phyloP scores from a whole-genome alignment of 768 basidiomycete genomes.

The Saitozyma podzolica region DNA sequence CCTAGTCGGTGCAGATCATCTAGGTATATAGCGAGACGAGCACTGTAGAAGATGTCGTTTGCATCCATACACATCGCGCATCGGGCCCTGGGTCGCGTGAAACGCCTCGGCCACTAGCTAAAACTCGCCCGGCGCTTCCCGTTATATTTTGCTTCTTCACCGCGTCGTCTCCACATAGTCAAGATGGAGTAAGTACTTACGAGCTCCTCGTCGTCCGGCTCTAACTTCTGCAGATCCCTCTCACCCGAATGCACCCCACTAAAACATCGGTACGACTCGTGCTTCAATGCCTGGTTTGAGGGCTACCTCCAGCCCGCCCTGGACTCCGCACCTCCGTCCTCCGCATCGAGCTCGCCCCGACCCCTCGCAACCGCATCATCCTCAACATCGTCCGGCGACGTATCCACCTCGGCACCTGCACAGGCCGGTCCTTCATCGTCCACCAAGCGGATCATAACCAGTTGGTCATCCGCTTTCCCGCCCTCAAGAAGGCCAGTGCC shows the following conservation, averaged over 20 bases:
- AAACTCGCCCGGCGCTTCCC: too few species aligned
- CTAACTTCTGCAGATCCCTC: constrained; percentile 59
- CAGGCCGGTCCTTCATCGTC: constrained; percentile 5
- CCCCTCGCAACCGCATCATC: too few species aligned
- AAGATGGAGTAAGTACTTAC: constrained; percentile 9
- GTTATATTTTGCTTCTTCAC: neutral
- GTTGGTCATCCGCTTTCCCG: constrained; percentile 12
- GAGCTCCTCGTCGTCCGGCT: neutral
- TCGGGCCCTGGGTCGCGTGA: too few species aligned
- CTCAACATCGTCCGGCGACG: neutral
- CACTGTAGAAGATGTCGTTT: too few species aligned
- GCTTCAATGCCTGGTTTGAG: constrained; percentile 98
- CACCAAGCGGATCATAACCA: constrained; percentile 8
- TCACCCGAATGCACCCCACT: constrained; percentile 82
- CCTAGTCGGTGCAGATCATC: too few species aligned
- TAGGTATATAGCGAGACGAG: too few species aligned
- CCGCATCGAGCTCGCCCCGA: too few species aligned
- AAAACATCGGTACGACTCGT: constrained; percentile 85
- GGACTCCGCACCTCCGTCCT: constrained; percentile 14
- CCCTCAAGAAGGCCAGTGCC: neutral
- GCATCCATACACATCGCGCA: too few species aligned
- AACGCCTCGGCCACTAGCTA: neutral
- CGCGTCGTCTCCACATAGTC: too few species aligned
- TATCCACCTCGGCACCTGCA: neutral
- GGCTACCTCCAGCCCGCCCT: constrained; percentile 80